These are phyloP conservation scores for Pharus latifolius DNA, from an alignment of 176 grass and related monocot species.

Conservation along the genomic window DNA sequence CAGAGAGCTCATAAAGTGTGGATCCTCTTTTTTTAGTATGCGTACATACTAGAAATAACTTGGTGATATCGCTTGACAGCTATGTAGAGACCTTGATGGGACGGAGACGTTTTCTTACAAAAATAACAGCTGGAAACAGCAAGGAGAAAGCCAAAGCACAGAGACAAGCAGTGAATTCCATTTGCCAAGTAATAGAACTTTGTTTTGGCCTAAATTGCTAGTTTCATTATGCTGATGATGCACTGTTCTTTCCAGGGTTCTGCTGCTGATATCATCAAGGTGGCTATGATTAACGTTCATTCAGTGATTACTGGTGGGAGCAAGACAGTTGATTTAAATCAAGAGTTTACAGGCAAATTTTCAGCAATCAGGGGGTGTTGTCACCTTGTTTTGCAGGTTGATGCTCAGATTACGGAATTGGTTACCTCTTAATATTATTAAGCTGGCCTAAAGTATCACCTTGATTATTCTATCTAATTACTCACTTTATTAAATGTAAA, in stretches of 20 bases:
- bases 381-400: constrained; percentile 82
- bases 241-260: constrained; percentile 46
- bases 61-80: constrained; percentile 32
- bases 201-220: neutral
- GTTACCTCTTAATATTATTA: neutral
- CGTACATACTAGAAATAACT: neutral
- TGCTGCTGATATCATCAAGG: constrained; percentile 88
- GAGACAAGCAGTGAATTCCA: constrained; percentile 95
- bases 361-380: constrained; percentile 56
- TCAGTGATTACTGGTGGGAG: constrained; percentile 44
- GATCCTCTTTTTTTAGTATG: neutral
- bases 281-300: constrained; percentile 93
- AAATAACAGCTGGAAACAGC: constrained; percentile 63
- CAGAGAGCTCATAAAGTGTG: neutral
- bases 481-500: neutral
- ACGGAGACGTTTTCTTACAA: constrained; percentile 76
- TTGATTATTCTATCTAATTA: neutral
- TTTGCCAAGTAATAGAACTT: constrained; percentile 65
- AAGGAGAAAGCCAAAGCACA: constrained; percentile 96
- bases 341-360: constrained; percentile 25
- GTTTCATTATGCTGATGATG: constrained; percentile 5
- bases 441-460: neutral
- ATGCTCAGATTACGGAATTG: neutral
- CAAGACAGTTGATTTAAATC: constrained; percentile 17
- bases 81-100: constrained; percentile 93